phyloP scores from a whole-genome alignment of 495 filamentous ascomycete species.

The Friedmanniomyces simplex region DNA sequence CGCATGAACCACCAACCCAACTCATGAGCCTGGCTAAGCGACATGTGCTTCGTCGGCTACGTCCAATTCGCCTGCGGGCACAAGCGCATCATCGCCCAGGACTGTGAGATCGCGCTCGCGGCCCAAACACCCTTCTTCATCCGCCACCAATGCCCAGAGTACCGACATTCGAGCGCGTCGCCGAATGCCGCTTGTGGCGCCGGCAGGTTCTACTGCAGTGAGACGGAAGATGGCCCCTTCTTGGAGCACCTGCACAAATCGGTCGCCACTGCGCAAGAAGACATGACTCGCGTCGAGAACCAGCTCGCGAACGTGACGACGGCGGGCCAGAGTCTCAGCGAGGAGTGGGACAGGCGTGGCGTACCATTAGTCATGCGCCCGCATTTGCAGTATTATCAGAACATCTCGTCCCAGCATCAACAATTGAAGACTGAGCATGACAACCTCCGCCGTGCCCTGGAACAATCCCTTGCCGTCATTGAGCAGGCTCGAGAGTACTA shows the following conservation, averaged over 20 bases:
- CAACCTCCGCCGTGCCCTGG: not conserved
- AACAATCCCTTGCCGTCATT: not conserved
- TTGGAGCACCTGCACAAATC: not conserved
- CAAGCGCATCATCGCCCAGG: not conserved
- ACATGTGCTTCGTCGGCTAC: slow-evolving; percentile 15
- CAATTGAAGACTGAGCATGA: not conserved
- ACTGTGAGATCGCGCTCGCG: slow-evolving; percentile 6
- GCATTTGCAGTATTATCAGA: not conserved
- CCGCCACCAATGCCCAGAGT: slow-evolving; percentile 5
- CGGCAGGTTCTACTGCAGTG: slow-evolving; percentile 12
- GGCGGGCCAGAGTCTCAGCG: not conserved
- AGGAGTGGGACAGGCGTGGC: not conserved
- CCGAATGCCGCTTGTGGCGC: not conserved
- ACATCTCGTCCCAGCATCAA: not conserved
- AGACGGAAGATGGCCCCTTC: not conserved
- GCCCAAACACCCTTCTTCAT: not conserved
- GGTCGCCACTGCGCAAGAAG: not conserved
- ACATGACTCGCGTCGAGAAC: not conserved
- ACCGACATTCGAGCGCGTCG: not conserved
- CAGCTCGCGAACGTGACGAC: not conserved
- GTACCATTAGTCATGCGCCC: not conserved
- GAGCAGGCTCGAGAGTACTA: not conserved
- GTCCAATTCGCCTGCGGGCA: slow-evolving; percentile 10
- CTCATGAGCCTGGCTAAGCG: not conserved
- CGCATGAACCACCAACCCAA: too few relatives aligned